Evolutionary conservation across 495 filamentous ascomycete species (phyloP).

Genomic region (Podospora comata): DNA sequence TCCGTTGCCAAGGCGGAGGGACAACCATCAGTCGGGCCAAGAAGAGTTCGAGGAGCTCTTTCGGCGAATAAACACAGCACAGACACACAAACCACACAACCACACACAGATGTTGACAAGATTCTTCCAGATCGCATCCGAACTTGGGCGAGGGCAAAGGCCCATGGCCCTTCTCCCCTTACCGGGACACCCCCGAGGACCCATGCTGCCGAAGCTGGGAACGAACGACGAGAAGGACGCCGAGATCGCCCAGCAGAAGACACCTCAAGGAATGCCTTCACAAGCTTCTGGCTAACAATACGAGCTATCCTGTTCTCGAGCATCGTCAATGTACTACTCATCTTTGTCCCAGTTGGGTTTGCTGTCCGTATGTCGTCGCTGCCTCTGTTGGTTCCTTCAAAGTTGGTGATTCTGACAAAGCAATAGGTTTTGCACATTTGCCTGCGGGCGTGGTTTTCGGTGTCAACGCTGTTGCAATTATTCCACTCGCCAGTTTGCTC

Average conservation of each 20-base stretch:
- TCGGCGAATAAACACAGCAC: too few relatives aligned
- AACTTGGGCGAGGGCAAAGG: conserved; percentile 20
- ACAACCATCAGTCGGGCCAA: too few relatives aligned
- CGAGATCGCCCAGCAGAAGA: neutral
- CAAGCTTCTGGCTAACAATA: conserved; percentile 48
- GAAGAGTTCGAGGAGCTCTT: too few relatives aligned
- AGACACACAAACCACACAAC: neutral
- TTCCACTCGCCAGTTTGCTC: conserved; percentile 77
- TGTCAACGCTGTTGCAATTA: conserved; percentile 77
- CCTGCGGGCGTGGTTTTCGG: conserved; percentile 39
- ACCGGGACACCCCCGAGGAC: too few relatives aligned
- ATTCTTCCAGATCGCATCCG: conserved; percentile 16
- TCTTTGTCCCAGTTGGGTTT: conserved; percentile 81
- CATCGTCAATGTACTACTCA: conserved; percentile 73
- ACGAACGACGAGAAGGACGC: neutral
- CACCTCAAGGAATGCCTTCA: conserved; percentile 19
- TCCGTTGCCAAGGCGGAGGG: too few relatives aligned
- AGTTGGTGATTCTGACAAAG: conserved; percentile 10
- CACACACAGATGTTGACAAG: neutral
- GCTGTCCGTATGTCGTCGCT: conserved; percentile 51
- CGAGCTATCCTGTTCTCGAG: conserved; percentile 57
- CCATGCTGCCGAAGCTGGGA: neutral
- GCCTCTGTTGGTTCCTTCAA: conserved; percentile 22
- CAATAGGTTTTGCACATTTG: conserved; percentile 6
- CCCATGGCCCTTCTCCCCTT: conserved; percentile 13